Evolutionary conservation across 352 stramenopile species (phyloP).

Genomic region (Globisporangium uncinulatum): DNA sequence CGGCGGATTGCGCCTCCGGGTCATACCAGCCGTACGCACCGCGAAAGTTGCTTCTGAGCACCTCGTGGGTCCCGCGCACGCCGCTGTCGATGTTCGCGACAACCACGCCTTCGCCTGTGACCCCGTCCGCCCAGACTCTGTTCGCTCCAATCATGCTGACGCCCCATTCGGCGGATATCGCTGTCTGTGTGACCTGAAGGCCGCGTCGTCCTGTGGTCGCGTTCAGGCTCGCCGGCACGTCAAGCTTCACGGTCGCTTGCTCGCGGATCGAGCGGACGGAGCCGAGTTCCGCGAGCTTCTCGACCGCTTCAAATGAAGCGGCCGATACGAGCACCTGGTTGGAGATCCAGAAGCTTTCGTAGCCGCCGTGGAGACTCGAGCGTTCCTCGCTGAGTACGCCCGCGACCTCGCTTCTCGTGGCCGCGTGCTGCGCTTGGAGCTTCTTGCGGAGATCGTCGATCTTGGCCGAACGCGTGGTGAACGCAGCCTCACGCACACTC

Average conservation of each 20-base stretch:
- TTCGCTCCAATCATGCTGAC: constrained; percentile 20
- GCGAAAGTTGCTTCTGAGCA: constrained; percentile 27
- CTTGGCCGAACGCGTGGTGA: constrained; percentile 1
- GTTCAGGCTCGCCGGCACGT: background rate
- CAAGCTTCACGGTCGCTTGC: constrained; percentile 8
- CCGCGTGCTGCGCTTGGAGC: background rate
- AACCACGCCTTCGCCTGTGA: constrained; percentile 21
- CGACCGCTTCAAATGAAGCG: constrained; percentile 16
- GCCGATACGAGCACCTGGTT: constrained; percentile 23
- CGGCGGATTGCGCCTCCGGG: constrained; percentile 7
- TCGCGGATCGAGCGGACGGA: constrained; percentile 15
- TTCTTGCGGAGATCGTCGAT: constrained; percentile 8
- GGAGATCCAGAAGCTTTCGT: constrained; percentile 30
- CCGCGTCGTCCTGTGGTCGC: no score
- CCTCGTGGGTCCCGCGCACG: constrained; percentile 27
- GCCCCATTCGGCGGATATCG: constrained; percentile 34
- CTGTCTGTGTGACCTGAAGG: no score
- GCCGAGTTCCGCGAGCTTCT: constrained; percentile 14
- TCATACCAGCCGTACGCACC: constrained; percentile 49
- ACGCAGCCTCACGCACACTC: constrained; percentile 4
- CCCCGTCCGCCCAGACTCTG: constrained; percentile 20
- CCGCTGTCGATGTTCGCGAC: constrained; percentile 46
- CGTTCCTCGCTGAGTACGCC: constrained; percentile 12
- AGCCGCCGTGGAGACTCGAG: background rate
- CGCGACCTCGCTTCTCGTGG: background rate